Conservation (phyloP, 257 asterid species). For the Penstemon eatonii region DNA sequence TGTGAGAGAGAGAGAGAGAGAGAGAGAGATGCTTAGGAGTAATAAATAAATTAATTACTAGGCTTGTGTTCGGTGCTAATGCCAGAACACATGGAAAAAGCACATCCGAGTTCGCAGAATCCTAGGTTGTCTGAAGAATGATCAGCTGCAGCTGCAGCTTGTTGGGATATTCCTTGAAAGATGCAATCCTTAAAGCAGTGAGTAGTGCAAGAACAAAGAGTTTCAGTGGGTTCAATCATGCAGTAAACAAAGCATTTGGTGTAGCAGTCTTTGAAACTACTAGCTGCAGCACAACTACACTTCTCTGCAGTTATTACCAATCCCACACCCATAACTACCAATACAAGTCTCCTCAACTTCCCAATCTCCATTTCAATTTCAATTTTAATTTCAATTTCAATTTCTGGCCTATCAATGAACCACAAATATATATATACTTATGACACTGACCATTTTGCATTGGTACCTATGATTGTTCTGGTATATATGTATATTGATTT, state of each 20-base stretch:
- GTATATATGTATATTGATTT: too few relatives aligned
- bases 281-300: conserved; percentile 33
- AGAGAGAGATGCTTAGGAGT: background rate
- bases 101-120: conserved; percentile 92
- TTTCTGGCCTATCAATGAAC: conserved; percentile 6
- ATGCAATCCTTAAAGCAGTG: conserved; percentile 86
- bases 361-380: conserved; percentile 39
- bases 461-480: background rate
- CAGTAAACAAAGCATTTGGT: conserved; percentile 81
- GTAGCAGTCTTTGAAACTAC: conserved; percentile 74
- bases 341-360: conserved; percentile 37
- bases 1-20: background rate
- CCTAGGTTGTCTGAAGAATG: conserved; percentile 38
- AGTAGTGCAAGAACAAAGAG: conserved; percentile 84
- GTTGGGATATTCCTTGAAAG: conserved; percentile 41
- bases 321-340: conserved; percentile 47
- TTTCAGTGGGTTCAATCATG: conserved; percentile 80
- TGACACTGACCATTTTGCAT: background rate
- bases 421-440: background rate
- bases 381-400: too few relatives aligned
- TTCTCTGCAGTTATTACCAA: conserved; percentile 34
- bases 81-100: conserved; percentile 70
- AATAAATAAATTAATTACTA: conserved; percentile 39
- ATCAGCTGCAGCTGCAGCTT: background rate
- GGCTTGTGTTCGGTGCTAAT: conserved; percentile 65